Conservation (phyloP, 306 rosid genomes). For the Trifolium repens region DNA sequence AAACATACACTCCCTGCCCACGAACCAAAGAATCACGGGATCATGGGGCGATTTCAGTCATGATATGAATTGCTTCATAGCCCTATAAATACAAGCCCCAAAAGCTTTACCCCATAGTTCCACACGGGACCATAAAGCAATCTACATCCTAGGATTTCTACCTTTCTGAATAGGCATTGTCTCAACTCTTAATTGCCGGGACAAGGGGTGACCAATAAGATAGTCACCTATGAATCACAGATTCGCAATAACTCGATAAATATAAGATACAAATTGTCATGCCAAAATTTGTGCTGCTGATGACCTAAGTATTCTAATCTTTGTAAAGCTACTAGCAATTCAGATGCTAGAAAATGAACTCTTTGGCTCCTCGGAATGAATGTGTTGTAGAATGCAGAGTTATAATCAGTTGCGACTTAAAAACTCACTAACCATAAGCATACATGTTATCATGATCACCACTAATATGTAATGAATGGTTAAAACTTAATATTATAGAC, state of each 20-base stretch:
- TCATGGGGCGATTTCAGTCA: no score
- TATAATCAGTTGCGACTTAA: neutral
- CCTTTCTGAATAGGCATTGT: neutral
- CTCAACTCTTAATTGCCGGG: neutral
- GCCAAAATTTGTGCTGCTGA: neutral
- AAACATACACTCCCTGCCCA: no score
- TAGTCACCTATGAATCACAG: conserved; percentile 1
- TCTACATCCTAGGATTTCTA: neutral
- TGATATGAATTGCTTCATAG: no score
- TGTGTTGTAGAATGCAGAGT: neutral
- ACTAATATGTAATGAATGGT: neutral
- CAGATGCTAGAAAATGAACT: neutral
- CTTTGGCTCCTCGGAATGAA: neutral
- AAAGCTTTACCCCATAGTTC: no score
- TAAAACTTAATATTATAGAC: neutral
- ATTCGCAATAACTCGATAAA: neutral
- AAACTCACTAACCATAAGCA: neutral
- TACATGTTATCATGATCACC: neutral
- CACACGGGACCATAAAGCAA: no score
- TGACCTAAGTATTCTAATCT: neutral
- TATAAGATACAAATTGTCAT: neutral
- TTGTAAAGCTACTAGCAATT: conserved; percentile 14
- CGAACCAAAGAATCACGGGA: no score
- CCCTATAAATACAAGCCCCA: no score
- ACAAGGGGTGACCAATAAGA: neutral